Conservation (phyloP, 331 rosid species). For the Malus hybrid region DNA sequence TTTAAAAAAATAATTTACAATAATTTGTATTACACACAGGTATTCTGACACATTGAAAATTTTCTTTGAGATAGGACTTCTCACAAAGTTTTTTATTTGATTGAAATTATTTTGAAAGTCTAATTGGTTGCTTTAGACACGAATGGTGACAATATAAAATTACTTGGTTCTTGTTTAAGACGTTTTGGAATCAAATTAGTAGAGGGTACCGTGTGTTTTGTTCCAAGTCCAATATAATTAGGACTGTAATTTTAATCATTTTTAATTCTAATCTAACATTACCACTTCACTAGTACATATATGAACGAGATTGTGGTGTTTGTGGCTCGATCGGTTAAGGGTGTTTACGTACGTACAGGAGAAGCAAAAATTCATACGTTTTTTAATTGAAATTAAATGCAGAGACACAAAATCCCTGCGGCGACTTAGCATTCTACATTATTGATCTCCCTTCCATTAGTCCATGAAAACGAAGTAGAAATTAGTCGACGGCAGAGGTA, state of each 20-base stretch:
- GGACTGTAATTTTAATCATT: background rate
- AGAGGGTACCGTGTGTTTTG: background rate
- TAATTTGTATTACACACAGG: too few species aligned
- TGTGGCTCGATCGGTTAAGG: too few species aligned
- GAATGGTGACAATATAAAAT: constrained; percentile 1
- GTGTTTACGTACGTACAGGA: background rate
- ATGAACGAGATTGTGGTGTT: too few species aligned
- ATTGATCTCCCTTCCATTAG: background rate
- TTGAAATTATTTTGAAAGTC: background rate
- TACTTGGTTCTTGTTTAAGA: background rate
- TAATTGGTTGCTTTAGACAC: background rate
- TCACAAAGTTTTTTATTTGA: background rate
- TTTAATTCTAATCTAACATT: background rate
- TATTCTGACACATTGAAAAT: too few species aligned
- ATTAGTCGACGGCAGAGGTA: background rate
- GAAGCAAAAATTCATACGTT: too few species aligned
- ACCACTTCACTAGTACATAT: background rate
- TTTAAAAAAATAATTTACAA: too few species aligned
- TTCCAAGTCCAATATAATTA: background rate
- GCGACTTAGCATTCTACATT: too few species aligned
- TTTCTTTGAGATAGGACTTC: too few species aligned
- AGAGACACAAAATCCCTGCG: background rate
- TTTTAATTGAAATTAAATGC: background rate
- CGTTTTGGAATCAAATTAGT: background rate
- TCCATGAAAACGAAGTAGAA: background rate